These are phyloP conservation scores for Pinus taeda DNA, from an alignment of 75 land plant species.

Conservation along the genomic window DNA sequence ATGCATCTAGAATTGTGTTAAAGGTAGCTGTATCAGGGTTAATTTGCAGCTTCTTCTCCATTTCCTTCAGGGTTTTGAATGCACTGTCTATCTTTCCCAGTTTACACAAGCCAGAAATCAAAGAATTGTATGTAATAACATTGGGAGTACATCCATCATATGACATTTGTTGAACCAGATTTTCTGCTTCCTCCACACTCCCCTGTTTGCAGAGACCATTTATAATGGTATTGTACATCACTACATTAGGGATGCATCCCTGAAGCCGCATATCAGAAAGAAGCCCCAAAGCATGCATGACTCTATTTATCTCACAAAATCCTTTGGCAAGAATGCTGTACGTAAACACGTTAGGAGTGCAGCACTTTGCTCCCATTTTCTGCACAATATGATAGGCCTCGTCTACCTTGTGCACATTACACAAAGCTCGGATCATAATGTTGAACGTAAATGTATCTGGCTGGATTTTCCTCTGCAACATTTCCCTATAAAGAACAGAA, in stretches of 20 bases:
- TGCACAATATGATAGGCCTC: slow-evolving; percentile 54
- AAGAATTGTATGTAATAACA: slow-evolving; percentile 65
- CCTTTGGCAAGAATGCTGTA: slow-evolving; percentile 59
- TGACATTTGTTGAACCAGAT: slow-evolving; percentile 58
- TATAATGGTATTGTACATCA: slow-evolving; percentile 66
- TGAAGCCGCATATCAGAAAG: slow-evolving; percentile 33
- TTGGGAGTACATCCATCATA: slow-evolving; percentile 40
- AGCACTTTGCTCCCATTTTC: slow-evolving; percentile 61
- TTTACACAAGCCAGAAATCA: slow-evolving; percentile 58
- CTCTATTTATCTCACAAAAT: slow-evolving; percentile 45
- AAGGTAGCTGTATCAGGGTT: slow-evolving; percentile 57
- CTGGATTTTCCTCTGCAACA: slow-evolving; percentile 31
- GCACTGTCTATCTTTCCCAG: slow-evolving; percentile 59
- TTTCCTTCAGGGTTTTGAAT: slow-evolving; percentile 52
- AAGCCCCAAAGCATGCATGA: slow-evolving; percentile 38
- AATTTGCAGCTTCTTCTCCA: slow-evolving; percentile 58
- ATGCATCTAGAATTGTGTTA: slow-evolving; percentile 70
- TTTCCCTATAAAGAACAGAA: slow-evolving; percentile 27
- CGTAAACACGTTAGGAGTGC: slow-evolving; percentile 53
- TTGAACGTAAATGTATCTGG: slow-evolving; percentile 60
- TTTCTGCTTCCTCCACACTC: slow-evolving; percentile 46
- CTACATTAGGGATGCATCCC: slow-evolving; percentile 42
- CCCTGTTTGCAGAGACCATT: slow-evolving; percentile 57
- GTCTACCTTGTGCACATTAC: slow-evolving; percentile 39
- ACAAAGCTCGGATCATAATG: slow-evolving; percentile 45